phyloP scores from a whole-genome alignment of 331 rosid species.

The Malus hybrid region DNA sequence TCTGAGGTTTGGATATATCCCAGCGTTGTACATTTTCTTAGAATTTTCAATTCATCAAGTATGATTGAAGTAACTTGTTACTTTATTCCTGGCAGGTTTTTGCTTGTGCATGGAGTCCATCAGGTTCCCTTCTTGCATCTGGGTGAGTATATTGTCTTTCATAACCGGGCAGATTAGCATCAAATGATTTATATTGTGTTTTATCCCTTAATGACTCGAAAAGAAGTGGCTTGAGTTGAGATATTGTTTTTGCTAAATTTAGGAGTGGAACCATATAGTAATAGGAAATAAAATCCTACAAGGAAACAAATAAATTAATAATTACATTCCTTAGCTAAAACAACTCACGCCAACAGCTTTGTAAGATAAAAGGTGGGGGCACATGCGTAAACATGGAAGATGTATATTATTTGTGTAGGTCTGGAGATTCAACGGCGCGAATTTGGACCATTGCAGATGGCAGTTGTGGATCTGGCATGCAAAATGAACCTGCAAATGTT shows the following conservation, averaged over 20 bases:
- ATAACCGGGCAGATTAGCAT: not conserved
- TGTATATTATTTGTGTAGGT: slow-evolving; percentile 30
- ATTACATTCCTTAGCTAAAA: no score
- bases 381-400: not conserved
- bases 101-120: slow-evolving; percentile 97
- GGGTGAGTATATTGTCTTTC: slow-evolving; percentile 49
- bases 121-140: slow-evolving; percentile 90
- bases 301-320: no score
- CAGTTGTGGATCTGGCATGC: slow-evolving; percentile 36
- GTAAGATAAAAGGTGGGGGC: not conserved
- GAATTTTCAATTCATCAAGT: not conserved
- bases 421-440: slow-evolving; percentile 92
- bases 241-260: not conserved
- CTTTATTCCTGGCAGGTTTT: slow-evolving; percentile 49
- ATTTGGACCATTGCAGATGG: slow-evolving; percentile 69
- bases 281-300: no score
- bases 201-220: not conserved
- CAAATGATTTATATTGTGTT: not conserved
- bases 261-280: no score
- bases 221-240: not conserved
- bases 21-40: slow-evolving; percentile 1
- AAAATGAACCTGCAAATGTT: slow-evolving; percentile 35
- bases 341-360: not conserved
- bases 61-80: not conserved
- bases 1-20: slow-evolving; percentile 60